A percentile compares a stretch with the other conserved stretches of the same genome.
These are phyloP conservation scores for Strobilomyces dryophilus DNA, from an alignment of 768 basidiomycete genomes.

Conservation along the genomic window DNA sequence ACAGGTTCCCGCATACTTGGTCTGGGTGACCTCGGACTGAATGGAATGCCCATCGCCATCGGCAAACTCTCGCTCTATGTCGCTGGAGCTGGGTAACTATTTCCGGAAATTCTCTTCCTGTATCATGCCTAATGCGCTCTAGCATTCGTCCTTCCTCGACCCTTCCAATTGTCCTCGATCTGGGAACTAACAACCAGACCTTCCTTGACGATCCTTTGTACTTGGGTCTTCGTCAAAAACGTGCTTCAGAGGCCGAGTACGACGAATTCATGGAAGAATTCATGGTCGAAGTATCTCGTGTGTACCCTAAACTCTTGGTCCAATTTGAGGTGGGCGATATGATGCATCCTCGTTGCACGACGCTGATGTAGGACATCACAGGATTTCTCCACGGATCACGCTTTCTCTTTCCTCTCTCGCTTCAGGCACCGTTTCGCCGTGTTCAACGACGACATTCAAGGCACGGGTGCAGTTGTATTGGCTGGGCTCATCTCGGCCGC, in stretches of 20 bases:
- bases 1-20: slow-evolving; percentile 85
- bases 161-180: slow-evolving; percentile 80
- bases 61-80: slow-evolving; percentile 92
- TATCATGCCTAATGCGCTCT: background rate
- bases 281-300: slow-evolving; percentile 72
- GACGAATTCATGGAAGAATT: slow-evolving; percentile 90
- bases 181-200: slow-evolving; percentile 82
- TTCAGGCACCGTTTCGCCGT: slow-evolving; percentile 73
- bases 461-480: slow-evolving; percentile 88
- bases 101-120: background rate
- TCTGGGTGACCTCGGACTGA: slow-evolving; percentile 77
- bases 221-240: slow-evolving; percentile 74
- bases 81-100: slow-evolving; percentile 77
- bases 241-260: slow-evolving; percentile 61
- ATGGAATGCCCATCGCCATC: slow-evolving; percentile 85
- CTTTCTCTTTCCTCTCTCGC: slow-evolving; percentile 77
- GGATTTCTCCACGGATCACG: slow-evolving; percentile 92
- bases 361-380: slow-evolving; percentile 24
- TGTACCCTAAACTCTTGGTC: slow-evolving; percentile 78
- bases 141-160: slow-evolving; percentile 77
- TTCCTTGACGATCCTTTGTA: slow-evolving; percentile 87
- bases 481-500: slow-evolving; percentile 89
- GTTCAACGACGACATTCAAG: slow-evolving; percentile 92
- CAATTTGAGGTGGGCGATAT: slow-evolving; percentile 66
- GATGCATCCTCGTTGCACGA: background rate